Evolutionary conservation across 495 filamentous ascomycete genomes (phyloP).

Genomic region (Annulohypoxylon bovei): DNA sequence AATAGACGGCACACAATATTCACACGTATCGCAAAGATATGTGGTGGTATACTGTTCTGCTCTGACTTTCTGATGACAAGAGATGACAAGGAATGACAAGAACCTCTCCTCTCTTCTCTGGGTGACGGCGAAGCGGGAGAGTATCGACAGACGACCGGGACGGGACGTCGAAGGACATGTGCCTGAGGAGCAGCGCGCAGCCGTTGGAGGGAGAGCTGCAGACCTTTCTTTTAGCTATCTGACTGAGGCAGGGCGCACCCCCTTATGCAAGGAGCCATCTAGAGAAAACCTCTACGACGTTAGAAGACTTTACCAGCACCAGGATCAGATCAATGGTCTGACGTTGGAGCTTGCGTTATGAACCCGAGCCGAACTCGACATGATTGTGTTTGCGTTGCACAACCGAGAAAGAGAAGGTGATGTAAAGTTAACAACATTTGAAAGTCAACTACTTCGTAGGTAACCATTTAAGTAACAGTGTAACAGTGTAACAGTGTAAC

Average conservation of each 20-base stretch:
- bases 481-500: no score
- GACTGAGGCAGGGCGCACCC: slow-evolving; percentile 23
- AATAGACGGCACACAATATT: not conserved
- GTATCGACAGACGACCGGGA: slow-evolving; percentile 31
- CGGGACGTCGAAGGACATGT: slow-evolving; percentile 23
- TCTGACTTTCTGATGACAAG: slow-evolving; percentile 13
- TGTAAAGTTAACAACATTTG: not conserved
- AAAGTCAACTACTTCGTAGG: not conserved
- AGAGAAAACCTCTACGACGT: slow-evolving; percentile 14
- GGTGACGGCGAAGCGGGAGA: slow-evolving; percentile 26
- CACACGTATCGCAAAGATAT: slow-evolving; percentile 10
- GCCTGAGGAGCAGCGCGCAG: slow-evolving; percentile 11
- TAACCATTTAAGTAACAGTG: no score
- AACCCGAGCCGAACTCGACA: no score
- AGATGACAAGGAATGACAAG: not conserved
- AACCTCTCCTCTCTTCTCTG: not conserved
- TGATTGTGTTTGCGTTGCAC: slow-evolving; percentile 21
- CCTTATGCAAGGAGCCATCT: slow-evolving; percentile 24
- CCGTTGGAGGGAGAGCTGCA: slow-evolving; percentile 10
- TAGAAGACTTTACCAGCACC: not conserved
- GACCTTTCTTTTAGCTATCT: not conserved
- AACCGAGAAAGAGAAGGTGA: not conserved
- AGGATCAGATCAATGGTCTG: not conserved
- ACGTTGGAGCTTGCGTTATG: not conserved
- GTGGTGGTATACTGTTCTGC: slow-evolving; percentile 6